Conservation (phyloP, 768 basidiomycete genomes). For the Pisolithus microcarpus region DNA sequence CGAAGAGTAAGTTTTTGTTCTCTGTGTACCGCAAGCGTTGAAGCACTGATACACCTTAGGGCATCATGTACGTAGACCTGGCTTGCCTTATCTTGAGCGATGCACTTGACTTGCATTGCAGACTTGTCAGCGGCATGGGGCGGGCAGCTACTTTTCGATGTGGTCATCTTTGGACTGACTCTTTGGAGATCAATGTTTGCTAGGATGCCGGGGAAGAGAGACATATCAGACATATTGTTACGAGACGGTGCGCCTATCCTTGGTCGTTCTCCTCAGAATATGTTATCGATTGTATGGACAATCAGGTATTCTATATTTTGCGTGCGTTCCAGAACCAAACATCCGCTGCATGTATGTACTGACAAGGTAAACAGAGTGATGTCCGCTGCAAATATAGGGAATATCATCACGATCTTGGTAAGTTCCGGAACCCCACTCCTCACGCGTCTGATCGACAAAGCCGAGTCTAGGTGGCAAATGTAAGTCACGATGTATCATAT, state of each 20-base stretch:
- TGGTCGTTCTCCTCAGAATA: no score
- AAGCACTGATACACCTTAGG: not conserved
- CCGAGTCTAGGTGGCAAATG: not conserved
- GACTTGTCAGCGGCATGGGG: constrained; percentile 7
- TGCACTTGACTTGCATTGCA: not conserved
- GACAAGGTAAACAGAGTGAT: constrained; percentile 6
- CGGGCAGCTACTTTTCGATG: constrained; percentile 14
- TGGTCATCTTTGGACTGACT: constrained; percentile 16
- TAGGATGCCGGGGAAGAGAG: not conserved
- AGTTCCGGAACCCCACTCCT: not conserved
- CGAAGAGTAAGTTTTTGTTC: no score
- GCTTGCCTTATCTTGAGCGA: not conserved
- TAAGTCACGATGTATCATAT: not conserved
- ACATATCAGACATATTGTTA: constrained; percentile 9
- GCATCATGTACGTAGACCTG: not conserved
- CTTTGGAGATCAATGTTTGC: constrained; percentile 8
- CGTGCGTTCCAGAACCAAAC: constrained; percentile 1
- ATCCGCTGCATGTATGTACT: not conserved
- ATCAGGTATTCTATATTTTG: constrained; percentile 14
- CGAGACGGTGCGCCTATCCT: constrained; percentile 10
- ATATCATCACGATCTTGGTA: constrained; percentile 9
- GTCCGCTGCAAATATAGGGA: constrained; percentile 3
- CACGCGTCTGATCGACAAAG: not conserved
- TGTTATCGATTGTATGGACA: not conserved
- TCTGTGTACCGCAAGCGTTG: no score